A percentile compares a stretch with the other conserved stretches of the same genome.
phyloP scores from a whole-genome alignment of 495 filamentous ascomycete genomes.

The Entonaema liquescens region DNA sequence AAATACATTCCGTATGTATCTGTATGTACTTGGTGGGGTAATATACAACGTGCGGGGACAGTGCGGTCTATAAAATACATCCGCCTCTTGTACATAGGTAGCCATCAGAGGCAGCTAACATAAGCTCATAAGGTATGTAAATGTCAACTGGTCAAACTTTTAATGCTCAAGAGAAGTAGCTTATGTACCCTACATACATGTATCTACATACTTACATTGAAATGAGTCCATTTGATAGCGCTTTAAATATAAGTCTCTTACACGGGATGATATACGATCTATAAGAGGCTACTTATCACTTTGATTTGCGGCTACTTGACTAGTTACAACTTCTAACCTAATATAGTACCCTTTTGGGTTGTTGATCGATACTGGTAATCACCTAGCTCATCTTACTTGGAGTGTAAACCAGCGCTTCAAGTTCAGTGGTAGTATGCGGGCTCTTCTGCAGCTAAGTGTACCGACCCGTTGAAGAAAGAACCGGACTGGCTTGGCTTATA shows the following conservation, averaged over 20 bases:
- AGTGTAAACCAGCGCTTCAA: conserved; percentile 2
- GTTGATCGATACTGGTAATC: not conserved
- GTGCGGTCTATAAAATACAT: not conserved
- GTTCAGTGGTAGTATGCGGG: conserved; percentile 23
- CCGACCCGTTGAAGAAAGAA: conserved; percentile 29
- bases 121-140: too few species aligned
- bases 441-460: conserved; percentile 31
- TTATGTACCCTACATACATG: not conserved
- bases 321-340: not conserved
- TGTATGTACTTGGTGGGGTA: not conserved
- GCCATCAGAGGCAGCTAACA: too few species aligned
- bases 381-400: not conserved
- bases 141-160: too few species aligned
- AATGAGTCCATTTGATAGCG: not conserved
- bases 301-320: not conserved
- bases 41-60: not conserved
- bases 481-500: conserved; percentile 24
- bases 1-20: not conserved
- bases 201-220: not conserved
- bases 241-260: not conserved
- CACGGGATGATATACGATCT: not conserved
- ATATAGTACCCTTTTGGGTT: too few species aligned
- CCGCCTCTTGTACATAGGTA: too few species aligned
- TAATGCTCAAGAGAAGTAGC: too few species aligned
- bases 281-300: not conserved